phyloP scores from a whole-genome alignment of 1,284 basidiomycete species.

The Ustilago tritici region DNA sequence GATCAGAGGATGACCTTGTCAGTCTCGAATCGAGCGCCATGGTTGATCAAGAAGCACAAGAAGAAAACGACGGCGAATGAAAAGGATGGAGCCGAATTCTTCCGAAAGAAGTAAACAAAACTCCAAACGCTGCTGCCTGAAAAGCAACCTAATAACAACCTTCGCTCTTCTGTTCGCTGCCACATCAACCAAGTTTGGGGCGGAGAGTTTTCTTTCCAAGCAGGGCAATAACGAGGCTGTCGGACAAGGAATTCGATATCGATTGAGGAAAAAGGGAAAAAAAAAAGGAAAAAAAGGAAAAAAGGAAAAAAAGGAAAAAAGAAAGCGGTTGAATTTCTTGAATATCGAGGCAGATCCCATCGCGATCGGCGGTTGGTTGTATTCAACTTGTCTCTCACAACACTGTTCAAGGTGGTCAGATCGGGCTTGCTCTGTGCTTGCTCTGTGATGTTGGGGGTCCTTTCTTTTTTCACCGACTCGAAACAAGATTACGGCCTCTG shows the following conservation, averaged over 20 bases:
- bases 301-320: not conserved
- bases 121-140: not conserved
- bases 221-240: not conserved
- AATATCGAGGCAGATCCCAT: slow-evolving; percentile 17
- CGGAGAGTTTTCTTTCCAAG: slow-evolving; percentile 20
- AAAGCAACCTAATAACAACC: slow-evolving; percentile 7
- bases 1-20: not conserved
- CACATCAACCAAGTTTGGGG: slow-evolving; percentile 27
- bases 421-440: no score
- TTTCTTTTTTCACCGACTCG: no score
- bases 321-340: slow-evolving; percentile 2
- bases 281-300: not conserved
- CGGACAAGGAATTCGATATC: slow-evolving; percentile 45
- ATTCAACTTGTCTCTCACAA: not conserved
- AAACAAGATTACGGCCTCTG: not conserved
- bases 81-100: slow-evolving; percentile 8
- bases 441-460: no score
- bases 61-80: not conserved
- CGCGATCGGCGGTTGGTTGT: not conserved
- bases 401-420: not conserved
- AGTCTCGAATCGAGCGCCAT: not conserved
- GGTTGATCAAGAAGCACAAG: not conserved
- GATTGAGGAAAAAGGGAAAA: slow-evolving; percentile 4
- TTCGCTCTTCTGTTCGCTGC: not conserved
- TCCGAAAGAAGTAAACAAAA: slow-evolving; percentile 20